Evolutionary conservation across 305 asterid species (phyloP), one percentile per base, ranked within the genome.

Genomic region (Fraxinus sp.): DNA sequence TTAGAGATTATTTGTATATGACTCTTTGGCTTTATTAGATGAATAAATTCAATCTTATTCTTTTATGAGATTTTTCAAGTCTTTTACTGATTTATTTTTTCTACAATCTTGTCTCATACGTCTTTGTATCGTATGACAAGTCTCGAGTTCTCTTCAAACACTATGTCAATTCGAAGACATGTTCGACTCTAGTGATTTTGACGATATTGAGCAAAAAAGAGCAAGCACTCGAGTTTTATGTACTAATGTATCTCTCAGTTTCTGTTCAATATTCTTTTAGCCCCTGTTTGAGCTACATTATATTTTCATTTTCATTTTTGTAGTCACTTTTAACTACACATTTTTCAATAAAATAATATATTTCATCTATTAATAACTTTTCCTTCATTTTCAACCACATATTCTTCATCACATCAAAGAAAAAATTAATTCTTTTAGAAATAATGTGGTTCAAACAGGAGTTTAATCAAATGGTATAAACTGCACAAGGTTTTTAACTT

Each of bases 11-110:
- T 68, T 68, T 49, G 57, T 46, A 46, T 46, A 13, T 68, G 74
- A 66, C 41, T 39, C 77, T 59, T 5, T 76, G 14, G 49, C 75
- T 10, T 55, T n/a, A 8, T 8, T 78, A 44, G 30, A 33, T 77
- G n/a, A 82, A 36, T 78, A 41, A 22, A 79, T 74, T 76, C 64
- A 83, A 79, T 64, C 30, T 44, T 75, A 79, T 83, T 83, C 83
- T 83, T 78, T 11, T 68, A 24, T 28, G 2, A 28, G 9, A 11
- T 68, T 28, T 66, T 28, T 66, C 18, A 4, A 66, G 36, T 68
- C 9, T 68, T 24, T 3, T 3, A 10, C n/a, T 10, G 22, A 11
- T 35, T 81, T 39, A 41, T n/a, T 55, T n/a, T n/a, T 46, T 28
- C 4, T 1, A 8, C 10, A 0, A 5, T n/a, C n/a, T n/a, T n/a